Evolutionary conservation across 352 stramenopile genomes (phyloP).

Genomic region (Discostella stelligera): DNA sequence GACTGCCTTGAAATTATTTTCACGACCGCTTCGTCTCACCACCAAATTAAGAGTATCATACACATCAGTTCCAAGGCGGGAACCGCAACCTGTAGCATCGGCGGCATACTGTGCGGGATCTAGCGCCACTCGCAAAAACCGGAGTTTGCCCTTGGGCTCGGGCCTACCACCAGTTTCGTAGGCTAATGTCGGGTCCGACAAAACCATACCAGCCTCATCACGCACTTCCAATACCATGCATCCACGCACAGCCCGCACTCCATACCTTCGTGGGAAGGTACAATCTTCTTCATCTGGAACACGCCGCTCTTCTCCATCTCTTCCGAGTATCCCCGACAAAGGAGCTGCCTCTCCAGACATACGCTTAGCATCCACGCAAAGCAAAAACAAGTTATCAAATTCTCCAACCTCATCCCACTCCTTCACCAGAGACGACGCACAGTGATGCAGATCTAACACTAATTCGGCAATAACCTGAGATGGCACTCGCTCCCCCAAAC

Average conservation of each 20-base stretch:
- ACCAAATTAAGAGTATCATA: conserved; percentile 92
- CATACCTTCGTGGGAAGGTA: conserved; percentile 87
- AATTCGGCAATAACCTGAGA: conserved; percentile 87
- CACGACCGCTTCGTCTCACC: conserved; percentile 85
- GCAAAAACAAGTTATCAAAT: conserved; percentile 93
- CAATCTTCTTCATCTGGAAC: conserved; percentile 76
- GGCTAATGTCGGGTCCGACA: conserved; percentile 79
- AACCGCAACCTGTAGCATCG: conserved; percentile 78
- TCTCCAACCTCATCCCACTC: conserved; percentile 91
- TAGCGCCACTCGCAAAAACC: conserved; percentile 88
- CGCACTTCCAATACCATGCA: conserved; percentile 86
- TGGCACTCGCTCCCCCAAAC: conserved; percentile 87
- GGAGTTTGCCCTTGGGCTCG: conserved; percentile 63
- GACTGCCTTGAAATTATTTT: conserved; percentile 95
- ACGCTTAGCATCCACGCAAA: conserved; percentile 84
- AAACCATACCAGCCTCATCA: conserved; percentile 85
- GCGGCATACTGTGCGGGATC: conserved; percentile 92
- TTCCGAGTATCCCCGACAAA: conserved; percentile 41
- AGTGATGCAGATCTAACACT: conserved; percentile 86
- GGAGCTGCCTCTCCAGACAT: conserved; percentile 53
- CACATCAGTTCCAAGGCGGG: conserved; percentile 48
- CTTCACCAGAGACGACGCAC: conserved; percentile 62
- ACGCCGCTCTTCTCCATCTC: conserved; percentile 40
- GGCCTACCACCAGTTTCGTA: conserved; percentile 51
- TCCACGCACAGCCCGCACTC: conserved; percentile 84